These are phyloP conservation scores for Heritiera littoralis DNA, from an alignment of 345 rosid genomes.

Conservation along the genomic window DNA sequence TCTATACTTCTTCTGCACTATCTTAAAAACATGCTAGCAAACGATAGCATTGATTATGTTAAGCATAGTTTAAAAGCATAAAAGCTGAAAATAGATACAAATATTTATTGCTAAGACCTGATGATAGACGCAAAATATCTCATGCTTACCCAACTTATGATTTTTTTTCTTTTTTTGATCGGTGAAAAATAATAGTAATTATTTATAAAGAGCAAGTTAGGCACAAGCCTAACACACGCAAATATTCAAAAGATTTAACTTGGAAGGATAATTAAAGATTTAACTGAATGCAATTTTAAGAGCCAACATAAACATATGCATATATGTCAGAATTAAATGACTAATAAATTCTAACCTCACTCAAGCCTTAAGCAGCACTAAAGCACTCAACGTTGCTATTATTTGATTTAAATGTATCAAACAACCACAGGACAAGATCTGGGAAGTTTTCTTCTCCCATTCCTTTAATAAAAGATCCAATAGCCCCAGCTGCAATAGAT, in stretches of 20 bases:
- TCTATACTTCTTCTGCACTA: too few species aligned
- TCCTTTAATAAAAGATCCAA: constrained; percentile 97
- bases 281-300: background rate
- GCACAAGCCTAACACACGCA: background rate
- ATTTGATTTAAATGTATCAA: constrained; percentile 93
- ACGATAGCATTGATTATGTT: too few species aligned
- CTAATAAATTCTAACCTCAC: constrained; percentile 63
- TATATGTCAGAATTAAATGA: constrained; percentile 7
- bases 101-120: constrained; percentile 66
- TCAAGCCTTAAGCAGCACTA: constrained; percentile 99
- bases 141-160: background rate
- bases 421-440: constrained; percentile 96
- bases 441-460: constrained; percentile 99
- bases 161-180: background rate
- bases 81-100: too few species aligned
- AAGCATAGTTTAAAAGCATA: too few species aligned
- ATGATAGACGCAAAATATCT: constrained; percentile 22
- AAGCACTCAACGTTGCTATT: constrained; percentile 96
- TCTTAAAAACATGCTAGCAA: too few species aligned
- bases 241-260: background rate
- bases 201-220: background rate
- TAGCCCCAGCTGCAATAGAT: constrained; percentile 95
- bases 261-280: background rate
- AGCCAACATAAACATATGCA: background rate
- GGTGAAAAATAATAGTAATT: background rate